Evolutionary conservation across 129 eudicot species (phyloP).

Genomic region (Glebionis coronaria): DNA sequence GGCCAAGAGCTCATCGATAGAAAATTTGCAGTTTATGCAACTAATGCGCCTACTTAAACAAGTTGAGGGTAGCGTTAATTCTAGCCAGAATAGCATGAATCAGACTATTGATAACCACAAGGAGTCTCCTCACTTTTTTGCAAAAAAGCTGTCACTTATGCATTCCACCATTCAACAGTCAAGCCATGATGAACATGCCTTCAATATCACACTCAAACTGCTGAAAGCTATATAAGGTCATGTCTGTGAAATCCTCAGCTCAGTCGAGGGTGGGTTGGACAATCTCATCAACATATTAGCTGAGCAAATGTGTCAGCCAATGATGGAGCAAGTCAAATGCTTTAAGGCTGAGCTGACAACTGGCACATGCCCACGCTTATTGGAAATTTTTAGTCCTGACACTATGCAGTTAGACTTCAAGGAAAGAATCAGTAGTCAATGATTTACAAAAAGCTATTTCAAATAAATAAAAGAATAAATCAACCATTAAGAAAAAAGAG

Average conservation of each 20-base stretch:
- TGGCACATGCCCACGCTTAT: slow-evolving; percentile 45
- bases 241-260: slow-evolving; percentile 43
- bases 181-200: slow-evolving; percentile 33
- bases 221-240: slow-evolving; percentile 49
- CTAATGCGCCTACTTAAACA: slow-evolving; percentile 50
- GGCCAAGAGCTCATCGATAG: slow-evolving; percentile 58
- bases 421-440: no score
- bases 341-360: slow-evolving; percentile 47
- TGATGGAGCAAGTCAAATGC: slow-evolving; percentile 54
- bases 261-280: slow-evolving; percentile 65
- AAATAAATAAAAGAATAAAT: no score
- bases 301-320: slow-evolving; percentile 56
- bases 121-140: slow-evolving; percentile 32
- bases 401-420: no score
- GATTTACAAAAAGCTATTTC: no score
- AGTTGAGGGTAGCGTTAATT: slow-evolving; percentile 53
- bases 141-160: slow-evolving; percentile 44
- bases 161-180: slow-evolving; percentile 49
- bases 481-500: no score
- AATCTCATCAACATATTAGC: slow-evolving; percentile 44
- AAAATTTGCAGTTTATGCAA: slow-evolving; percentile 50
- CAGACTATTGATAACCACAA: slow-evolving; percentile 50
- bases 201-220: slow-evolving; percentile 39
- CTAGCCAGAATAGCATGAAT: slow-evolving; percentile 49
- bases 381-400: no score